Evolutionary conservation across 2,329 filamentous ascomycete genomes (phyloP).

Genomic region (Fusarium agapanthi): DNA sequence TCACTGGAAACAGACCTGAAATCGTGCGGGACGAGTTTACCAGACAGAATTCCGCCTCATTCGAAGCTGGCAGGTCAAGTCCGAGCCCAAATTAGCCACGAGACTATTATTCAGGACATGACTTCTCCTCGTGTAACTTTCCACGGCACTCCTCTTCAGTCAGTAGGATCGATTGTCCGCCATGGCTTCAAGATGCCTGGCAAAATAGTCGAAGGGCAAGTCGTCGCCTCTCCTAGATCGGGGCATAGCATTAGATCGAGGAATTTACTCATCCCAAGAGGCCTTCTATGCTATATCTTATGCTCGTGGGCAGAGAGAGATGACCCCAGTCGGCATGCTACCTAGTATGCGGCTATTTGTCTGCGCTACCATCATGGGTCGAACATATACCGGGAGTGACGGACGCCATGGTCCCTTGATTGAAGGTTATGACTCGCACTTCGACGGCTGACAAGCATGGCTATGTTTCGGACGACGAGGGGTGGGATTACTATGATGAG

Average conservation of each 20-base stretch:
- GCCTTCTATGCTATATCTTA: slow-evolving; percentile 51
- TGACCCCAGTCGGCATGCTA: slow-evolving; percentile 44
- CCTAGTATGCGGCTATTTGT: slow-evolving; percentile 54
- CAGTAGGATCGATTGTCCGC: slow-evolving; percentile 54
- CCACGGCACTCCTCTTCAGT: slow-evolving; percentile 50
- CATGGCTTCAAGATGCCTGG: slow-evolving; percentile 53
- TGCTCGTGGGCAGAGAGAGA: slow-evolving; percentile 40
- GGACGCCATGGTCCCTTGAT: slow-evolving; percentile 34
- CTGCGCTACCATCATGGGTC: slow-evolving; percentile 57
- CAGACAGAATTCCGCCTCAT: slow-evolving; percentile 18
- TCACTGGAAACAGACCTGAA: slow-evolving; percentile 40
- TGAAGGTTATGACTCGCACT: slow-evolving; percentile 48
- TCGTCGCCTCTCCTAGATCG: slow-evolving; percentile 24
- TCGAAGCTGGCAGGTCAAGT: slow-evolving; percentile 13
- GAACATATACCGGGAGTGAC: slow-evolving; percentile 28
- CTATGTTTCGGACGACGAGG: not conserved
- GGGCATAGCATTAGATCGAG: slow-evolving; percentile 52
- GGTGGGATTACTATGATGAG: slow-evolving; percentile 5
- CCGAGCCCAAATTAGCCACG: slow-evolving; percentile 7
- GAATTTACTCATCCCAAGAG: slow-evolving; percentile 56
- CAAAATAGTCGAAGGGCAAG: slow-evolving; percentile 27
- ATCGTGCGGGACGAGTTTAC: not conserved
- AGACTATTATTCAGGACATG: slow-evolving; percentile 50
- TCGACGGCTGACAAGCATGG: slow-evolving; percentile 45
- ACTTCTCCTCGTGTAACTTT: slow-evolving; percentile 49